phyloP scores from a whole-genome alignment of 2,329 filamentous ascomycete genomes.

The Fusarium sublunatum region DNA sequence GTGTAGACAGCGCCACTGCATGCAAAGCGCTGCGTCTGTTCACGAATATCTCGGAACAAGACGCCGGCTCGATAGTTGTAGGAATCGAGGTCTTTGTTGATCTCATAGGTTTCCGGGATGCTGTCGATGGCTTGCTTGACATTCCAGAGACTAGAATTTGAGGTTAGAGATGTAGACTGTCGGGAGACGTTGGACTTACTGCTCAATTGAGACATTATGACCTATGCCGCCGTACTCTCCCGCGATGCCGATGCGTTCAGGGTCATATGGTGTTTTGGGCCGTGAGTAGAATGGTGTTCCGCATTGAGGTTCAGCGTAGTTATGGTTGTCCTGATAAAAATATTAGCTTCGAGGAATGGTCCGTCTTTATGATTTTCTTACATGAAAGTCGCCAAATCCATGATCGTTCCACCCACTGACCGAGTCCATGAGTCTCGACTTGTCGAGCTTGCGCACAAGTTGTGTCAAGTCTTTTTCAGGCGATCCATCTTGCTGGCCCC shows the following conservation, averaged over 20 bases:
- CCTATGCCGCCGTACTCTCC: constrained; percentile 79
- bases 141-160: constrained; percentile 69
- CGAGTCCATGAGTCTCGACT: constrained; percentile 71
- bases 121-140: constrained; percentile 66
- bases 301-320: constrained; percentile 78
- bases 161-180: neutral
- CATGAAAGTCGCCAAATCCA: constrained; percentile 70
- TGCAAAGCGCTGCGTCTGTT: constrained; percentile 68
- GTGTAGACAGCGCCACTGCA: constrained; percentile 79
- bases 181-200: neutral
- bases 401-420: constrained; percentile 76
- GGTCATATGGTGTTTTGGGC: constrained; percentile 65
- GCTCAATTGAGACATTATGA: constrained; percentile 69
- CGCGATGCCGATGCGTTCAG: constrained; percentile 72
- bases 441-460: constrained; percentile 67
- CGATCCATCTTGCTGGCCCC: constrained; percentile 25
- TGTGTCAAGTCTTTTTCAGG: constrained; percentile 66
- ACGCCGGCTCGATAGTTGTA: constrained; percentile 75
- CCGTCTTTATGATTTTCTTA: accelerated
- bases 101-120: constrained; percentile 76
- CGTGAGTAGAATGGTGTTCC: constrained; percentile 75
- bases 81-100: constrained; percentile 65
- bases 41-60: constrained; percentile 69
- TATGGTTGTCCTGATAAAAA: constrained; percentile 68
- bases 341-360: neutral